Conservation (phyloP, 1,284 basidiomycete species). For the Pseudozyma thailandica region DNA sequence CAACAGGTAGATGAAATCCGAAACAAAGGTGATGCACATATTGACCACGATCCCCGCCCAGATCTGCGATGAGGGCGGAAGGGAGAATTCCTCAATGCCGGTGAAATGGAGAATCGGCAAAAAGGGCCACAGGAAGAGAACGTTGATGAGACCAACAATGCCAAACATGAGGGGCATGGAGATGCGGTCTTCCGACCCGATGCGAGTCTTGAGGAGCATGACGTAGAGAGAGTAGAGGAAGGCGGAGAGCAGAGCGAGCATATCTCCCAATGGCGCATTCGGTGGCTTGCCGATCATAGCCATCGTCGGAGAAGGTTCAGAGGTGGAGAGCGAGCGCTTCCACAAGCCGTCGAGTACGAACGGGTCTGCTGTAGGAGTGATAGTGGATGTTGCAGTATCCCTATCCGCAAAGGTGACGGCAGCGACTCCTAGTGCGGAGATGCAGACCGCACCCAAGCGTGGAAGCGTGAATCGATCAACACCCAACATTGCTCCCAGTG, state of each 20-base stretch:
- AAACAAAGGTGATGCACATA: conserved; percentile 73
- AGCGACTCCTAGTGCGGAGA: conserved; percentile 84
- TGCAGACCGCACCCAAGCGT: conserved; percentile 83
- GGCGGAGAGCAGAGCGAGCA: conserved; percentile 63
- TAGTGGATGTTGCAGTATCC: conserved; percentile 21
- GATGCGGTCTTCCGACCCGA: conserved; percentile 70
- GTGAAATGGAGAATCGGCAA: conserved; percentile 82
- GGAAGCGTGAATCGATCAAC: conserved; percentile 82
- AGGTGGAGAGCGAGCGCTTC: conserved; percentile 8
- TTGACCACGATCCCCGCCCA: conserved; percentile 80
- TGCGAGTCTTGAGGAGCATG: conserved; percentile 79
- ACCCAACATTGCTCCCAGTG: conserved; percentile 81
- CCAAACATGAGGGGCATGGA: conserved; percentile 71
- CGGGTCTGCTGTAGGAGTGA: background rate
- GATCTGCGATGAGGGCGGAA: conserved; percentile 75
- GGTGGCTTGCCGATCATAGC: conserved; percentile 12
- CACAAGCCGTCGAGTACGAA: conserved; percentile 21
- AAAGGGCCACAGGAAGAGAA: conserved; percentile 82
- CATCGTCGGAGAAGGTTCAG: too few relatives aligned
- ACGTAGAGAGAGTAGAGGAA: conserved; percentile 88
- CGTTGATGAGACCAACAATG: conserved; percentile 85
- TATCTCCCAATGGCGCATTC: conserved; percentile 60
- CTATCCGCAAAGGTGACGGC: conserved; percentile 75
- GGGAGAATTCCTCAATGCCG: conserved; percentile 79
- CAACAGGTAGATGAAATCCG: conserved; percentile 59